A percentile compares a stretch with the other conserved stretches of the same genome.
Conservation (phyloP, 352 stramenopile species). For the Saprolegnia diclina region DNA sequence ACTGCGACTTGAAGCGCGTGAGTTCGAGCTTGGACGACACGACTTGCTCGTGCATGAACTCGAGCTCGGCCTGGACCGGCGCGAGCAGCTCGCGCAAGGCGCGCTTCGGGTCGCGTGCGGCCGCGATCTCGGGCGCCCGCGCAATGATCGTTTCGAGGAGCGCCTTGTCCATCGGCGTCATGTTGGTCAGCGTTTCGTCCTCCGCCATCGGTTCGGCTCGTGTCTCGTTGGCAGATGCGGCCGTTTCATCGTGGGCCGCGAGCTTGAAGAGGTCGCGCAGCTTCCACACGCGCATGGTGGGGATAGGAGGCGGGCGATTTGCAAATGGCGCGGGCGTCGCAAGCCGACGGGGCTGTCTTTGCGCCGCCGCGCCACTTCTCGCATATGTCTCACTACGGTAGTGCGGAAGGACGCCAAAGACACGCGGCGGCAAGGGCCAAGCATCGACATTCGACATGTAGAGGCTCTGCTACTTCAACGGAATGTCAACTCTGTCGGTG, state of each 20-base stretch:
- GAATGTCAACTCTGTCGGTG: no score
- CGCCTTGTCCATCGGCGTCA: conserved; percentile 25
- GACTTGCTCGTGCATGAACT: conserved; percentile 4
- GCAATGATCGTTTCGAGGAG: conserved; percentile 47
- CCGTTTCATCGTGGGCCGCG: not conserved
- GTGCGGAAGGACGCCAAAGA: no score
- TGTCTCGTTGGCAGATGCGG: not conserved
- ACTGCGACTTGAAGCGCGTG: conserved; percentile 7
- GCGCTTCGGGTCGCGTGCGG: conserved; percentile 36
- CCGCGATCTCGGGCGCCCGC: conserved; percentile 38
- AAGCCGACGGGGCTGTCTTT: no score
- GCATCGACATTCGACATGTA: no score
- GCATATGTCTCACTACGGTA: no score
- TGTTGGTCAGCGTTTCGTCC: not conserved
- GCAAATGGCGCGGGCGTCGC: no score
- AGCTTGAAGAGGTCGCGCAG: conserved; percentile 6
- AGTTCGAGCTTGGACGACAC: conserved; percentile 1
- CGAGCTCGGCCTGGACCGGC: conserved; percentile 35
- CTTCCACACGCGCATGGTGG: conserved; percentile 16
- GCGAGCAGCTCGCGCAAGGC: conserved; percentile 43
- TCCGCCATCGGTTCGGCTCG: not conserved
- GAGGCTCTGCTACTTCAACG: no score
- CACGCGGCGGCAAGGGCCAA: no score
- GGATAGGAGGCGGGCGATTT: no score
- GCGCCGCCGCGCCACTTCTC: no score